phyloP scores from a whole-genome alignment of 2,329 filamentous ascomycete genomes.

The Capronia americana region DNA sequence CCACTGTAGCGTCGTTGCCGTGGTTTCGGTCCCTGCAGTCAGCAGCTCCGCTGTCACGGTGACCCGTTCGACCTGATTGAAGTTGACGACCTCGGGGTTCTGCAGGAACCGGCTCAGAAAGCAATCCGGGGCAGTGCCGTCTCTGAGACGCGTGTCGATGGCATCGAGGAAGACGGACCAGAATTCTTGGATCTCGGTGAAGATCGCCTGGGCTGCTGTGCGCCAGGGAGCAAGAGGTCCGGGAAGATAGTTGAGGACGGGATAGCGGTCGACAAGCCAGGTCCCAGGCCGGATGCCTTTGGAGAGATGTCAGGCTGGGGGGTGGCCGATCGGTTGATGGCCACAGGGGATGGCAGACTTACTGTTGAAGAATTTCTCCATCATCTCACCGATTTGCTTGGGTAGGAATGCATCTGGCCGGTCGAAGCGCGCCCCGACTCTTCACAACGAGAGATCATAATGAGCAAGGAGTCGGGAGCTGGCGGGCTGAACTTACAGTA shows the following conservation, averaged over 20 bases:
- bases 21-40: conserved; percentile 19
- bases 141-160: conserved; percentile 11
- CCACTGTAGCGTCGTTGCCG: conserved; percentile 18
- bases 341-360: not conserved
- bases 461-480: not conserved
- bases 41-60: conserved; percentile 15
- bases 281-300: conserved; percentile 45
- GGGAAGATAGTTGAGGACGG: conserved; percentile 51
- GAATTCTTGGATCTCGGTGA: conserved; percentile 9
- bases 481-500: conserved; percentile 2
- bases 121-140: conserved; percentile 20
- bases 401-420: conserved; percentile 15
- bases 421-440: conserved; percentile 14
- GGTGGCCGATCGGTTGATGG: not conserved
- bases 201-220: conserved; percentile 4
- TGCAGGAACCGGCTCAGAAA: conserved; percentile 15
- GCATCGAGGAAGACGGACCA: conserved; percentile 10
- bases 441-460: not conserved
- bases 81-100: conserved; percentile 1
- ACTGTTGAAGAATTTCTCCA: conserved; percentile 19
- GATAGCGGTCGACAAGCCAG: conserved; percentile 56
- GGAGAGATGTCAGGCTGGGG: not conserved
- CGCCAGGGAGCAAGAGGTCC: conserved; percentile 34
- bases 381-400: conserved; percentile 9
- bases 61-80: conserved; percentile 12